Base-by-base conservation (phyloP, 2,329 filamentous ascomycete genomes). In the Pseudogymnoascus sp. region DNA sequence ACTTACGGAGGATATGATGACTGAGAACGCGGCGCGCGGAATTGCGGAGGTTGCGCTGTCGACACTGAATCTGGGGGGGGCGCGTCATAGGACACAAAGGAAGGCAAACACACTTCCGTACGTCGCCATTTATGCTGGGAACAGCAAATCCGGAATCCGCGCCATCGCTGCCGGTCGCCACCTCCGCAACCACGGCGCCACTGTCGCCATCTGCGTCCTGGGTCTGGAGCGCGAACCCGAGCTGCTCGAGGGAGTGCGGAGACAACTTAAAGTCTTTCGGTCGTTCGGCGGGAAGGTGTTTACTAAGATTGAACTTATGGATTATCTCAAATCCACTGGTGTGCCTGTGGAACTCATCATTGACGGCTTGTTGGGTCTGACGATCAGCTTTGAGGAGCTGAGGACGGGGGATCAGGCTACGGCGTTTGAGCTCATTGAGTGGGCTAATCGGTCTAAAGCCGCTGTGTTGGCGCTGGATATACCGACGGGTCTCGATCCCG, bases 381-480 rank as follows among this genome's bases (percentile, higher is more conserved):
- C 94, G 50, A 85, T 92, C 63, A 88, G 90, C 2, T 97, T 97
- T 70, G 92, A 97, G 68, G 91, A 95, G 69, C 80, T 97, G 28
- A 84, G 91, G 37, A 89, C 87, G 1, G 88, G 89, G 14, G 90
- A 96, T 67, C 91, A 95, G 73, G 86, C 88, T 3, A 89, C 88
- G 0, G 90, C 91, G 0, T 92, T 95, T 71, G 89, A 95, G 71
- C 84, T 97, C 71, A 94, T 97, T 70, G 89, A 92, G 66, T 97
- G 92, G 92, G 89, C 91, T 2, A 97, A 97, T 72, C 88, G 92
- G 67, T 90, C 88, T 72, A 90, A 92, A 67, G 87, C 91, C 0
- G 86, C 88, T 64, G 88, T 94, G 2, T 78, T 99, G 18, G 90
- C 92, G 0, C 84, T 99, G n/a, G 93, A 96, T 72, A 85, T 95